Evolutionary conservation across 2,329 filamentous ascomycete genomes (phyloP), one percentile per base, ranked within the genome.

Genomic region (Botryotinia calthae): DNA sequence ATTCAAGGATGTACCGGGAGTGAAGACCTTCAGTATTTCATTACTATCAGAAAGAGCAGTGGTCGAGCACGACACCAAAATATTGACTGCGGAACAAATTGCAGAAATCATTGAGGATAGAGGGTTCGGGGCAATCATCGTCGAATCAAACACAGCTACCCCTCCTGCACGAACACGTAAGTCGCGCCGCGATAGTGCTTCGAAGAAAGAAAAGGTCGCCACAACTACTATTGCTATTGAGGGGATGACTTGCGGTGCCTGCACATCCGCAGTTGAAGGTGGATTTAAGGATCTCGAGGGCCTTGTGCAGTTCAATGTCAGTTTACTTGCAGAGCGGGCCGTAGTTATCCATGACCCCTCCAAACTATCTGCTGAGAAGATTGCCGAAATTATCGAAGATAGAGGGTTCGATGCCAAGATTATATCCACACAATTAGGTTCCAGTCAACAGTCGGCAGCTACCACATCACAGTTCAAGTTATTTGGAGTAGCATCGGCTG

Each of bases 161-260:
- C 79, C 81, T 61, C 76, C 82, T 68, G 73, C 73, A 7, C 76
- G 78, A n/a, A 78, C 77, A 71, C 78, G 81, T 74, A 80, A 81
- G 73, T 65, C 75, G 75, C 74, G 76, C 76, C 78, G 76, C 67
- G 79, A 80, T 75, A 78, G 75, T 64, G 68, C 73, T 16, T 67
- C 56, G 31, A 75, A 51, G 54, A 77, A 73, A 67, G 75, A 81
- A 77, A 83, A 84, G 68, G 79, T 88, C 6, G 86, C 91, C 72
- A 93, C 89, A 0, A 98, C 95, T 0, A 98, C 95, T 0, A 87
- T 99, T 28, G 90, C 93, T 7, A 93, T 99, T 71, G 93, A 96
- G 77, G 96, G 96, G 68, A 99, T 99, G 96, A 99, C 96, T 1
- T 98, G 96, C 80, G 95, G 95, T 34, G 94, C 96, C 59, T 99